These are phyloP conservation scores for Coniella vitis DNA, from an alignment of 2,329 filamentous ascomycete genomes.

Conservation along the genomic window DNA sequence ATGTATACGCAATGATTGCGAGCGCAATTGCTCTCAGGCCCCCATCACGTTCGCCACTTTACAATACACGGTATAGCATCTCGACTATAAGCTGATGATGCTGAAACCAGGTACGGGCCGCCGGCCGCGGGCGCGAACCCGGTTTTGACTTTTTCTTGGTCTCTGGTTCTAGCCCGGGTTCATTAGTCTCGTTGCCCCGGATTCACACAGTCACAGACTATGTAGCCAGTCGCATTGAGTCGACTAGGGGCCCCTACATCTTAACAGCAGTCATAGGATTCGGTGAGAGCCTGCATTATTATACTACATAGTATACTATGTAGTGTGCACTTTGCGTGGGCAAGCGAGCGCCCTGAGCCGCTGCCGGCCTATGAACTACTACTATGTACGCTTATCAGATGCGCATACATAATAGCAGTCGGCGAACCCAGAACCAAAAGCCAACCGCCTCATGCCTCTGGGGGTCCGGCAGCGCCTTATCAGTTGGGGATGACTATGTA, in stretches of 20 bases:
- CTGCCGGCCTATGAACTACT: too few species aligned
- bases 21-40: neutral
- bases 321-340: neutral
- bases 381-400: too few species aligned
- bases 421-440: too few species aligned
- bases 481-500: too few species aligned
- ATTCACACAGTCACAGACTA: too few species aligned
- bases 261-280: constrained; percentile 6
- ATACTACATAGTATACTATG: neutral
- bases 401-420: too few species aligned
- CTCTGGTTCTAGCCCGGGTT: constrained; percentile 7
- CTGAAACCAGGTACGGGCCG: constrained; percentile 7
- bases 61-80: neutral
- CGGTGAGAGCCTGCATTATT: neutral
- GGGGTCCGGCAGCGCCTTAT: too few species aligned
- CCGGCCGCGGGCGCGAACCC: constrained; percentile 1
- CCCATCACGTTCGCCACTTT: neutral
- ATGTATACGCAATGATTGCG: neutral
- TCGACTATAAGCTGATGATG: neutral
- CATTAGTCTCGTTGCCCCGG: constrained; percentile 14
- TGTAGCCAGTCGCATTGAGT: constrained; percentile 10
- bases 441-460: too few species aligned
- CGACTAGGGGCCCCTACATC: constrained; percentile 10
- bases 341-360: neutral
- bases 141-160: constrained; percentile 4